Conservation (phyloP, 2,329 filamentous ascomycete genomes). For the Xylariomycetidae sp. region DNA sequence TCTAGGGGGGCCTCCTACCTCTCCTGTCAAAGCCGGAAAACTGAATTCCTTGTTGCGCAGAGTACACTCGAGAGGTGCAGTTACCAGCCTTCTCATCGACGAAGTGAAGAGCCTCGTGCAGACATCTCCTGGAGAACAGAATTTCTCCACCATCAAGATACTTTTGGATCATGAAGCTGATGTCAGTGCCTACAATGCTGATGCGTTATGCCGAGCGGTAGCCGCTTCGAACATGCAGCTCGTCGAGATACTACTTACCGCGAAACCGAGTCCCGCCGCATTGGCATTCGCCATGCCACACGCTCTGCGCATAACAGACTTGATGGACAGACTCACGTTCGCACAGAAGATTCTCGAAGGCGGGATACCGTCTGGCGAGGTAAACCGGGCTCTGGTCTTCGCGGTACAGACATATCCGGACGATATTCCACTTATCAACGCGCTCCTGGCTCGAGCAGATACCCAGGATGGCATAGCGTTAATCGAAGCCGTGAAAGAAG, state of each 20-base stretch:
- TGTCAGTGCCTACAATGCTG: constrained; percentile 48
- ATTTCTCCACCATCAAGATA: constrained; percentile 39
- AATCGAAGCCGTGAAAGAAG: constrained; percentile 39
- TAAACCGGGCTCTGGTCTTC: constrained; percentile 47
- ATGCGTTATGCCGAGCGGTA: constrained; percentile 47
- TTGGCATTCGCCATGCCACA: constrained; percentile 47
- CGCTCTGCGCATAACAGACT: constrained; percentile 45
- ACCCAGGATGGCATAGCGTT: constrained; percentile 47
- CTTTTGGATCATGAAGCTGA: constrained; percentile 50
- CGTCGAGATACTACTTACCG: constrained; percentile 44
- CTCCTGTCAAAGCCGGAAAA: constrained; percentile 43
- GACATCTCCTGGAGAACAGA: constrained; percentile 31
- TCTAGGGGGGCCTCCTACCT: constrained; percentile 39
- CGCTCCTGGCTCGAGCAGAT: constrained; percentile 43
- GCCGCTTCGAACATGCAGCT: constrained; percentile 39
- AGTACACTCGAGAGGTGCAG: constrained; percentile 36
- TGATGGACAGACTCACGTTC: constrained; percentile 46
- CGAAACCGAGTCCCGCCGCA: constrained; percentile 35
- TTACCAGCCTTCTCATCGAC: constrained; percentile 42
- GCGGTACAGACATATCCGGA: constrained; percentile 42
- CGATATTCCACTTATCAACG: constrained; percentile 44
- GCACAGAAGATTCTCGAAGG: constrained; percentile 45
- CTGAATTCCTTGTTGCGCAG: constrained; percentile 42
- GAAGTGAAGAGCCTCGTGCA: constrained; percentile 45
- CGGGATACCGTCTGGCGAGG: constrained; percentile 43